These are phyloP conservation scores for Salvia miltiorrhiza DNA, from an alignment of 257 asterid species.

Conservation along the genomic window DNA sequence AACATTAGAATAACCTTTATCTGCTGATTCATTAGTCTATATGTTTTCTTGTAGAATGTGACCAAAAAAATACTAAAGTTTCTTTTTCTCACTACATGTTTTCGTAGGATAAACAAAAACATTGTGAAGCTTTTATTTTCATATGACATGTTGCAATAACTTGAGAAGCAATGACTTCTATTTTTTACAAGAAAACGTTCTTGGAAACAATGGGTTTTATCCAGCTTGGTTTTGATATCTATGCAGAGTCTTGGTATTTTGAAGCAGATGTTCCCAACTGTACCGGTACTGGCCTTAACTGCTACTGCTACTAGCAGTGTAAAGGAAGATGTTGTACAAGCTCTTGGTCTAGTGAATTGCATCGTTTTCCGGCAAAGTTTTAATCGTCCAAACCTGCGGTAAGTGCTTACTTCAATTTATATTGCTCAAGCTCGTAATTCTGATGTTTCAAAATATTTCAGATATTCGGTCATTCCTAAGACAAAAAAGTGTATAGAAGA, in stretches of 20 bases:
- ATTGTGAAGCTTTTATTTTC: not conserved
- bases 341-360: slow-evolving; percentile 94
- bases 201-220: slow-evolving; percentile 17
- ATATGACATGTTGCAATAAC: slow-evolving; percentile 9
- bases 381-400: slow-evolving; percentile 92
- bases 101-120: not conserved
- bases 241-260: slow-evolving; percentile 88
- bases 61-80: not conserved
- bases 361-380: slow-evolving; percentile 92
- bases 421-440: slow-evolving; percentile 13
- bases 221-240: slow-evolving; percentile 29
- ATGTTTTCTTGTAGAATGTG: not conserved
- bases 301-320: slow-evolving; percentile 97
- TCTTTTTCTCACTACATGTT: not conserved
- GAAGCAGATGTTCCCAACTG: slow-evolving; percentile 84
- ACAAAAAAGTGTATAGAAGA: slow-evolving; percentile 91
- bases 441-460: slow-evolving; percentile 46
- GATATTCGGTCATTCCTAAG: slow-evolving; percentile 90
- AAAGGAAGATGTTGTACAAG: slow-evolving; percentile 99
- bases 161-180: slow-evolving; percentile 6
- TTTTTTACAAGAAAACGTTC: not conserved
- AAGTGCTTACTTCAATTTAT: slow-evolving; percentile 26
- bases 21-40: not conserved
- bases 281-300: slow-evolving; percentile 93
- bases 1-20: not conserved